Conservation (phyloP, 2,329 filamentous ascomycete genomes). For the Pseudogymnoascus sp. region DNA sequence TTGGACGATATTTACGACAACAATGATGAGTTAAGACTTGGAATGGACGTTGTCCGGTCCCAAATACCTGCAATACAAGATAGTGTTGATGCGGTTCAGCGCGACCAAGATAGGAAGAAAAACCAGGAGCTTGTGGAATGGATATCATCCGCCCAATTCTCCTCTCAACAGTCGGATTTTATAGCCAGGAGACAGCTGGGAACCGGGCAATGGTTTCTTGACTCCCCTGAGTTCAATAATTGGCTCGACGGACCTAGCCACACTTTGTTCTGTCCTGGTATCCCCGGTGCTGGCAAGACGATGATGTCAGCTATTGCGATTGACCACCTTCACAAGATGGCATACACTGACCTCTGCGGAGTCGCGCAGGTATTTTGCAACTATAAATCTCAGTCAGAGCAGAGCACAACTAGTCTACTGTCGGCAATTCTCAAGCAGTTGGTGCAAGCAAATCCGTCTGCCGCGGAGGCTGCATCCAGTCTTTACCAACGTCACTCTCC, state of each 20-base stretch:
- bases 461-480: background rate
- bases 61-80: background rate
- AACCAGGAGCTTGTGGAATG: slow-evolving; percentile 22
- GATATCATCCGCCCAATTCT: slow-evolving; percentile 31
- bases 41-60: background rate
- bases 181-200: slow-evolving; percentile 28
- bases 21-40: background rate
- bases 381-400: slow-evolving; percentile 23
- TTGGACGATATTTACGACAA: background rate
- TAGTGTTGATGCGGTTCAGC: background rate
- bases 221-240: slow-evolving; percentile 10
- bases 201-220: slow-evolving; percentile 15
- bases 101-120: background rate
- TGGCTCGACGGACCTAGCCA: slow-evolving; percentile 7
- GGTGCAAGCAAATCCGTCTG: slow-evolving; percentile 6
- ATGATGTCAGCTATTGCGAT: background rate
- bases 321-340: background rate
- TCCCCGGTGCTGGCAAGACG: background rate
- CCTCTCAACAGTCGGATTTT: slow-evolving; percentile 33
- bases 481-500: background rate
- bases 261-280: slow-evolving; percentile 14
- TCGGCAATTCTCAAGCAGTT: slow-evolving; percentile 24
- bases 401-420: slow-evolving; percentile 18
- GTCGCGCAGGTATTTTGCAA: slow-evolving; percentile 32
- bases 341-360: slow-evolving; percentile 11